Conservation (phyloP, 371 early-diverging fungal genomes). For the Actinomortierella wolfii region DNA sequence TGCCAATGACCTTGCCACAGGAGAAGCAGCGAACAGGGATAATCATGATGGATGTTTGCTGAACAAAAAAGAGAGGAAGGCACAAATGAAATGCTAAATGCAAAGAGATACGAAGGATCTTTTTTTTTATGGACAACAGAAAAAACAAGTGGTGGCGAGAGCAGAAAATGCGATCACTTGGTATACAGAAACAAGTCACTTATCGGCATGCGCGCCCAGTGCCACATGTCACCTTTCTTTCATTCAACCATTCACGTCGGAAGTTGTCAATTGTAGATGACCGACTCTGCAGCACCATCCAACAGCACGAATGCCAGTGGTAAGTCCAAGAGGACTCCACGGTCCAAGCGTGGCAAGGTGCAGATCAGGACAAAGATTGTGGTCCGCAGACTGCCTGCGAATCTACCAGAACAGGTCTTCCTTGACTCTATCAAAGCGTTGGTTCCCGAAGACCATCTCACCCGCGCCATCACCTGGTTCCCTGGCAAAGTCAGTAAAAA, state of each 20-base stretch:
- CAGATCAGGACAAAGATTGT: conserved; percentile 69
- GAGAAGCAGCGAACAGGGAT: conserved; percentile 97
- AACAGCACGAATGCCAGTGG: conserved; percentile 6
- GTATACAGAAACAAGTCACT: too few relatives aligned
- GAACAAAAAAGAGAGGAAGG: background rate
- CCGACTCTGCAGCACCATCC: conserved; percentile 14
- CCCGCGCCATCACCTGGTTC: conserved; percentile 58
- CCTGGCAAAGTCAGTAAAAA: conserved; percentile 79
- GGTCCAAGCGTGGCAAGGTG: conserved; percentile 28
- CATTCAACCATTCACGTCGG: too few relatives aligned
- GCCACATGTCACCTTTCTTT: too few relatives aligned
- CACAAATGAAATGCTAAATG: background rate
- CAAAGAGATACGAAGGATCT: conserved; percentile 8
- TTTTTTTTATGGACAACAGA: background rate
- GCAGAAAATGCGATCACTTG: background rate
- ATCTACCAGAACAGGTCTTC: conserved; percentile 75
- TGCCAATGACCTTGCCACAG: conserved; percentile 98
- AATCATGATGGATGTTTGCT: conserved; percentile 72
- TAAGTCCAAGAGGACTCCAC: conserved; percentile 2
- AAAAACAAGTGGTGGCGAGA: too few relatives aligned
- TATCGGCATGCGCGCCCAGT: too few relatives aligned
- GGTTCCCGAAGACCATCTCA: conserved; percentile 54
- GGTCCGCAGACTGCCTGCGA: conserved; percentile 80
- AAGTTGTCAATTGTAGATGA: too few relatives aligned
- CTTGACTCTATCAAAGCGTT: conserved; percentile 63